Evolutionary conservation across 805 yeast genomes (phyloP).

Genomic region (Metschnikowia similis): DNA sequence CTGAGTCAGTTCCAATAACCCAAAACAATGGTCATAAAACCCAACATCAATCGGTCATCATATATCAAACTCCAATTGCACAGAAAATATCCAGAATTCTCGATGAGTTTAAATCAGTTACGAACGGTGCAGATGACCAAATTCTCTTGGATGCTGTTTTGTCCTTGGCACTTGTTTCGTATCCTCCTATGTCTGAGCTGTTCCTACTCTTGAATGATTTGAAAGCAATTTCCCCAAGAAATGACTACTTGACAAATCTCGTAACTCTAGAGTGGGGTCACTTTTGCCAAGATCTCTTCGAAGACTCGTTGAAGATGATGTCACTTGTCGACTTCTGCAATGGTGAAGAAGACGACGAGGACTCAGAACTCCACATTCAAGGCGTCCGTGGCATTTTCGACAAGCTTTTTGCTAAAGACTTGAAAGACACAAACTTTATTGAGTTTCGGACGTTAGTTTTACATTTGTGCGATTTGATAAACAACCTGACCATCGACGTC

Average conservation of each 20-base stretch:
- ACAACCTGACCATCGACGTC: slow-evolving; percentile 25
- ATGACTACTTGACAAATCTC: slow-evolving; percentile 13
- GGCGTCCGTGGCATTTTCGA: slow-evolving; percentile 18
- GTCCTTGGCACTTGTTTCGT: slow-evolving; percentile 28
- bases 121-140: slow-evolving; percentile 17
- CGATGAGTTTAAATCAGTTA: slow-evolving; percentile 19
- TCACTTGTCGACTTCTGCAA: slow-evolving; percentile 15
- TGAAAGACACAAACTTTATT: slow-evolving; percentile 23
- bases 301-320: slow-evolving; percentile 17
- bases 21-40: neutral
- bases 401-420: slow-evolving; percentile 15
- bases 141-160: slow-evolving; percentile 25
- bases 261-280: slow-evolving; percentile 22
- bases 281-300: slow-evolving; percentile 15
- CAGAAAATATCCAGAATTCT: slow-evolving; percentile 20
- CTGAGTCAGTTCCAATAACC: neutral
- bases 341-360: slow-evolving; percentile 11
- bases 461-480: slow-evolving; percentile 25
- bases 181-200: slow-evolving; percentile 30
- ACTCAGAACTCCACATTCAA: slow-evolving; percentile 14
- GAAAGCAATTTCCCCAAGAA: slow-evolving; percentile 18
- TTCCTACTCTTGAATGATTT: slow-evolving; percentile 37
- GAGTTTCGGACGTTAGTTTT: slow-evolving; percentile 26
- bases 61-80: slow-evolving; percentile 16
- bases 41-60: neutral